Evolutionary conservation across 2,329 filamentous ascomycete genomes (phyloP).

Genomic region (Xylaria sp.): DNA sequence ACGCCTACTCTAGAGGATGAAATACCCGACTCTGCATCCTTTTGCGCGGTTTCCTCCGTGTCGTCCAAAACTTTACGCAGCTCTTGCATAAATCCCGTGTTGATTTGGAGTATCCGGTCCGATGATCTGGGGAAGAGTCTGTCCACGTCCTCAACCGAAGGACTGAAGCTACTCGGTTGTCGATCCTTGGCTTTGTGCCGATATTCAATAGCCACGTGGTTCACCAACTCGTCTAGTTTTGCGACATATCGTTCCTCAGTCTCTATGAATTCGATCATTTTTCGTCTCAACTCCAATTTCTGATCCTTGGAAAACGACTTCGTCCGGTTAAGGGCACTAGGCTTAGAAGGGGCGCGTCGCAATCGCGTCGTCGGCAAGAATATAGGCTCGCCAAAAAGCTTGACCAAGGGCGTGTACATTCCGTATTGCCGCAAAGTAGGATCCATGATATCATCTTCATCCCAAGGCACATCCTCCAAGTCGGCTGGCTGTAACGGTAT

Average conservation of each 20-base stretch:
- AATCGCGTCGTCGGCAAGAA: constrained; percentile 87
- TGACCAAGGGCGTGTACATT: constrained; percentile 76
- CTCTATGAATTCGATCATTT: constrained; percentile 87
- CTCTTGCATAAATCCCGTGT: constrained; percentile 78
- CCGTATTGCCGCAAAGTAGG: constrained; percentile 74
- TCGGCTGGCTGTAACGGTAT: constrained; percentile 66
- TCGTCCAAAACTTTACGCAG: constrained; percentile 79
- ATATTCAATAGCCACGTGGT: constrained; percentile 80
- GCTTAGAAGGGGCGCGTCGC: constrained; percentile 84
- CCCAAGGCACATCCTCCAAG: constrained; percentile 62
- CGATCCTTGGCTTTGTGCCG: constrained; percentile 69
- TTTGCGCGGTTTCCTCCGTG: constrained; percentile 79
- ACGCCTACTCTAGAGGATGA: constrained; percentile 51
- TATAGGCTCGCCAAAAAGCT: constrained; percentile 79
- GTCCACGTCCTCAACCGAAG: constrained; percentile 73
- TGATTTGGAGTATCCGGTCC: constrained; percentile 80
- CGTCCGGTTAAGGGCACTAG: constrained; percentile 77
- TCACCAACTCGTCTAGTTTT: constrained; percentile 84
- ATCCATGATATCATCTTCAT: constrained; percentile 70
- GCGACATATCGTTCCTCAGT: constrained; percentile 93
- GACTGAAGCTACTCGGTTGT: constrained; percentile 67
- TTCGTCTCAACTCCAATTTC: constrained; percentile 82
- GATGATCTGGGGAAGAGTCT: constrained; percentile 82
- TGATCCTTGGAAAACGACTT: constrained; percentile 80
- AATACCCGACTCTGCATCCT: constrained; percentile 71